Percentiles rank a stretch among this genome's conserved stretches.
phyloP scores from a whole-genome alignment of 176 grass and related monocot species.

The Triticum urartu region DNA sequence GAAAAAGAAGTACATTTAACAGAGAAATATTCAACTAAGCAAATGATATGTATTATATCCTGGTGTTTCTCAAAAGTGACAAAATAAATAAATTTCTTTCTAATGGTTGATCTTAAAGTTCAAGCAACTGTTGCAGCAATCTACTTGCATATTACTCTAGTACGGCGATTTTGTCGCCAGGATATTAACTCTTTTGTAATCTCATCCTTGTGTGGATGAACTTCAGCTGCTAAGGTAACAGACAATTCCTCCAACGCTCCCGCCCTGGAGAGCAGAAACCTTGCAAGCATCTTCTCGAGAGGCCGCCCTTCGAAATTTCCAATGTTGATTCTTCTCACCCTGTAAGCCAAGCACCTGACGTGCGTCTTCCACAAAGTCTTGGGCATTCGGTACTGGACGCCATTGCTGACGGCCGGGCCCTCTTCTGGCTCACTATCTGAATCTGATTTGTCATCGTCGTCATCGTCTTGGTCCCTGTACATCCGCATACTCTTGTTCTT shows the following conservation, averaged over 20 bases:
- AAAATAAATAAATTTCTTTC: too few relatives aligned
- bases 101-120: neutral
- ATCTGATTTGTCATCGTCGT: neutral
- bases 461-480: neutral
- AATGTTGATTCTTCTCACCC: neutral
- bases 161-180: neutral
- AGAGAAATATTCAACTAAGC: neutral
- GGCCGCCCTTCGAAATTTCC: neutral
- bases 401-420: too few relatives aligned
- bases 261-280: slow-evolving; percentile 1
- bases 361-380: neutral
- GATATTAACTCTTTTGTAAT: neutral
- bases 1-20: neutral
- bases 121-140: neutral
- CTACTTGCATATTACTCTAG: neutral
- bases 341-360: neutral
- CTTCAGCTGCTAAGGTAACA: neutral
- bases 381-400: neutral
- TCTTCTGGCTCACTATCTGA: neutral
- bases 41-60: neutral
- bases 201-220: neutral
- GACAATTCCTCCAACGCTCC: neutral
- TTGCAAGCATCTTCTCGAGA: slow-evolving; percentile 4
- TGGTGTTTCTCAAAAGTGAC: neutral
- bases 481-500: neutral